phyloP scores from a whole-genome alignment of 495 filamentous ascomycete genomes.

The Pyronema omphalodes region DNA sequence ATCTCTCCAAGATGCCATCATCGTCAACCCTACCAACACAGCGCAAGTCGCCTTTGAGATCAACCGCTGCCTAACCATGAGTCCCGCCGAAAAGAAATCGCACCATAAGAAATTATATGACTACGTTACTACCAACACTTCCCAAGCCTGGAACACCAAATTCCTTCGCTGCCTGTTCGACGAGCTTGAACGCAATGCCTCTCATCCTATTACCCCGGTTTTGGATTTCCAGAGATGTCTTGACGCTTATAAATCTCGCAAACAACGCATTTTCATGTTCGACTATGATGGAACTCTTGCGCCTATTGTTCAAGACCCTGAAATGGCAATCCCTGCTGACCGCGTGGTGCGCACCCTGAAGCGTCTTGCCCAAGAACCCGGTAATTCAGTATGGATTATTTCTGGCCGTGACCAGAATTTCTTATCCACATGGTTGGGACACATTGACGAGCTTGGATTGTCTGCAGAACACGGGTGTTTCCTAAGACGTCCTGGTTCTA shows the following conservation, averaged over 20 bases:
- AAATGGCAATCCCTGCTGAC: constrained; percentile 69
- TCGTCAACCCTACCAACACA: constrained; percentile 89
- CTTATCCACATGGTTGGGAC: constrained; percentile 67
- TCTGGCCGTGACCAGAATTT: constrained; percentile 83
- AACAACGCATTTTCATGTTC: constrained; percentile 79
- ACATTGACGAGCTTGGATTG: constrained; percentile 67
- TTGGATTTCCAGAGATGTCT: constrained; percentile 55
- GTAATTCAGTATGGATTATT: constrained; percentile 93
- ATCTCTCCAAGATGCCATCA: constrained; percentile 63
- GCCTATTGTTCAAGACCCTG: constrained; percentile 77
- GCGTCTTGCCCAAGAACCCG: constrained; percentile 54
- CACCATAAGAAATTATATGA: constrained; percentile 50
- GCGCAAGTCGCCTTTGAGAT: constrained; percentile 63
- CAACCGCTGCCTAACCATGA: constrained; percentile 58
- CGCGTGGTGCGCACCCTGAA: constrained; percentile 61
- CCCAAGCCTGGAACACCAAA: constrained; percentile 62
- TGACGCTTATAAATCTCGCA: constrained; percentile 48
- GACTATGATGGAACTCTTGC: constrained; percentile 98
- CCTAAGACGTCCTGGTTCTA: constrained; percentile 52
- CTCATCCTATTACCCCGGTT: constrained; percentile 56
- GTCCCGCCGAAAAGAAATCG: constrained; percentile 36
- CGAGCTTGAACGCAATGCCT: constrained; percentile 57
- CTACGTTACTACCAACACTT: constrained; percentile 66
- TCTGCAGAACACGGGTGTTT: constrained; percentile 94
- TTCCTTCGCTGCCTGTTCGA: constrained; percentile 57